These are phyloP conservation scores for Leptographium wingfieldii DNA, from an alignment of 2,329 filamentous ascomycete species.

Conservation along the genomic window DNA sequence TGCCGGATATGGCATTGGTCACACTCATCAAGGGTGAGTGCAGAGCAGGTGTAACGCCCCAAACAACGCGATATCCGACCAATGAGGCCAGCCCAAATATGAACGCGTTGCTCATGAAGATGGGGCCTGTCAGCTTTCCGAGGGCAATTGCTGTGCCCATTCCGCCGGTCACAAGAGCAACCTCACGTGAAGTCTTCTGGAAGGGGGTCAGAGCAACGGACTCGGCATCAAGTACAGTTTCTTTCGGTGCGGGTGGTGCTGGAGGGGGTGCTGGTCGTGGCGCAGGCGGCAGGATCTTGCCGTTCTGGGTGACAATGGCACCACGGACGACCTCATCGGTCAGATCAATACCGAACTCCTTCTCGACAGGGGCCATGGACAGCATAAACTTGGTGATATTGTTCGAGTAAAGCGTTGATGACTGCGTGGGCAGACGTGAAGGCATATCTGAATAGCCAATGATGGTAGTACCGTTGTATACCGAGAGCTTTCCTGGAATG, in stretches of 20 bases:
- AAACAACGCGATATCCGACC: slow-evolving; percentile 79
- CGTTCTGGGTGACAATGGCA: slow-evolving; percentile 69
- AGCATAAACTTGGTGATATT: slow-evolving; percentile 84
- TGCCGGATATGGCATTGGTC: slow-evolving; percentile 81
- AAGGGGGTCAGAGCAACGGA: slow-evolving; percentile 63
- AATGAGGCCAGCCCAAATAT: slow-evolving; percentile 74
- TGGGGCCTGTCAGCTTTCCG: slow-evolving; percentile 66
- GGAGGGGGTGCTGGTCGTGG: slow-evolving; percentile 54
- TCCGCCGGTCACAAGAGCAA: slow-evolving; percentile 59
- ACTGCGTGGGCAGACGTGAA: slow-evolving; percentile 75
- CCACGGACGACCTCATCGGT: slow-evolving; percentile 77
- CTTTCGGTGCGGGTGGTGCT: slow-evolving; percentile 37
- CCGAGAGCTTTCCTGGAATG: slow-evolving; percentile 54
- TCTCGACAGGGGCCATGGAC: slow-evolving; percentile 66
- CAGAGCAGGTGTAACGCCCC: slow-evolving; percentile 72
- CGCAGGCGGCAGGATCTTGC: slow-evolving; percentile 61
- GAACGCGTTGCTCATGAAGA: slow-evolving; percentile 83
- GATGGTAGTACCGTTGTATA: slow-evolving; percentile 67
- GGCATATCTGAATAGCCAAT: slow-evolving; percentile 86
- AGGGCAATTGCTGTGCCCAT: slow-evolving; percentile 66
- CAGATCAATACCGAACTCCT: slow-evolving; percentile 68
- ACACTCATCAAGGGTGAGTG: slow-evolving; percentile 88
- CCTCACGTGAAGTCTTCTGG: slow-evolving; percentile 67
- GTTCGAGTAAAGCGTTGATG: slow-evolving; percentile 83
- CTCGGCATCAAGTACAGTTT: slow-evolving; percentile 42